Evolutionary conservation across 192 early-diverging fungal species (phyloP).

Genomic region (Mycoemilia scoparia): DNA sequence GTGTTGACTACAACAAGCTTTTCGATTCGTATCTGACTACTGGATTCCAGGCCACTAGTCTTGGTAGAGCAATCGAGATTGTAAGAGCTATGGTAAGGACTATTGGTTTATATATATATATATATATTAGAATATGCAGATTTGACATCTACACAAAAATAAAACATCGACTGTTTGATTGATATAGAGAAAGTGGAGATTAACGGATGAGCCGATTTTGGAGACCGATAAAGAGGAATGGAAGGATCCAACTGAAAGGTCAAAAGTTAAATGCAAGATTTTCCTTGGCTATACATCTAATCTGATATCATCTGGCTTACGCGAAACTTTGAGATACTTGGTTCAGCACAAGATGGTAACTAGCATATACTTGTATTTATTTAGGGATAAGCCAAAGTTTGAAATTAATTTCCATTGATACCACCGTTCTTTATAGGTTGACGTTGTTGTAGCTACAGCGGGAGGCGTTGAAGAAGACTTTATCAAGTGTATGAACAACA

Average conservation of each 20-base stretch:
- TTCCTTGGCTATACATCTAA: conserved; percentile 98
- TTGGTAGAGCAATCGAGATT: conserved; percentile 77
- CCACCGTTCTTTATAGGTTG: too few relatives aligned
- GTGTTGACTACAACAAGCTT: conserved; percentile 53
- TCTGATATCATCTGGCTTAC: conserved; percentile 81
- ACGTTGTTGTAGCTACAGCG: conserved; percentile 79
- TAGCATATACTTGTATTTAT: too few relatives aligned
- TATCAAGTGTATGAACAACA: conserved; percentile 87
- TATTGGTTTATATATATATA: conserved; percentile 1
- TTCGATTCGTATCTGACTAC: conserved; percentile 53
- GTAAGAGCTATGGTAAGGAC: conserved; percentile 89
- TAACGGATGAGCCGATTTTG: conserved; percentile 69
- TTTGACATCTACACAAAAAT: background rate
- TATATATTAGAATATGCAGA: conserved; percentile 1
- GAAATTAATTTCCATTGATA: conserved; percentile 3
- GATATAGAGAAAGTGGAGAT: conserved; percentile 62
- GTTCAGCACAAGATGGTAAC: conserved; percentile 76
- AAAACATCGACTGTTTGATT: conserved; percentile 9
- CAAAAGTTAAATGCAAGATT: conserved; percentile 76
- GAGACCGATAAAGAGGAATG: conserved; percentile 32
- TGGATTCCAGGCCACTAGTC: conserved; percentile 84
- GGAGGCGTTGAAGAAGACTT: conserved; percentile 97
- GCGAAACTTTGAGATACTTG: conserved; percentile 79
- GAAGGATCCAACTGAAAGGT: conserved; percentile 41
- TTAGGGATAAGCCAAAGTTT: too few relatives aligned